Evolutionary conservation across 305 asterid species (phyloP).

Genomic region (Fraxinus platypoda): DNA sequence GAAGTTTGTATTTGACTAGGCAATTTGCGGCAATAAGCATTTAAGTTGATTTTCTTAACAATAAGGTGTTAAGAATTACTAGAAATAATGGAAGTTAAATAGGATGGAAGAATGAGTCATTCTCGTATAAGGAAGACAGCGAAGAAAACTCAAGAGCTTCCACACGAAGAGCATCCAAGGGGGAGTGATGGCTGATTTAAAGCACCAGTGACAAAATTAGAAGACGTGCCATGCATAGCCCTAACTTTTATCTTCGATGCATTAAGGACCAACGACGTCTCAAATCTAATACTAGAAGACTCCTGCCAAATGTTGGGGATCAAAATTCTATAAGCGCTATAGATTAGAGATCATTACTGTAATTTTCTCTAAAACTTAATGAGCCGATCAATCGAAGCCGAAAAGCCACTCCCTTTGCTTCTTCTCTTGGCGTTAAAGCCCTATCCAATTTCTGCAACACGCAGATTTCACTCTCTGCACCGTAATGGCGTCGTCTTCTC

Average conservation of each 20-base stretch:
- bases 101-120: no score
- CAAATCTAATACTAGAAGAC: not conserved
- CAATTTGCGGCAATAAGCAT: no score
- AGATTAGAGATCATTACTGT: not conserved
- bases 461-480: slow-evolving; percentile 8
- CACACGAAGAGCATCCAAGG: no score
- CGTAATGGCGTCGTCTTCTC: slow-evolving; percentile 50
- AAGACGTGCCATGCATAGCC: not conserved
- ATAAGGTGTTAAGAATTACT: no score
- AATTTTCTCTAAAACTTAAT: not conserved
- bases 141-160: no score
- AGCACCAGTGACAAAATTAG: no score
- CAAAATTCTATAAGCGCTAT: not conserved
- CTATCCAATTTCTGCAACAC: slow-evolving; percentile 33
- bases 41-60: no score
- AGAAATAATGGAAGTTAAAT: no score
- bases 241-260: not conserved
- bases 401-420: not conserved
- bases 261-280: not conserved
- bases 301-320: not conserved
- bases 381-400: not conserved
- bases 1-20: no score
- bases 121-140: no score
- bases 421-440: slow-evolving; percentile 10
- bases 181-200: no score